Evolutionary conservation across 106 monocot genomes (phyloP).

Genomic region (Phalaenopsis aphrodite): DNA sequence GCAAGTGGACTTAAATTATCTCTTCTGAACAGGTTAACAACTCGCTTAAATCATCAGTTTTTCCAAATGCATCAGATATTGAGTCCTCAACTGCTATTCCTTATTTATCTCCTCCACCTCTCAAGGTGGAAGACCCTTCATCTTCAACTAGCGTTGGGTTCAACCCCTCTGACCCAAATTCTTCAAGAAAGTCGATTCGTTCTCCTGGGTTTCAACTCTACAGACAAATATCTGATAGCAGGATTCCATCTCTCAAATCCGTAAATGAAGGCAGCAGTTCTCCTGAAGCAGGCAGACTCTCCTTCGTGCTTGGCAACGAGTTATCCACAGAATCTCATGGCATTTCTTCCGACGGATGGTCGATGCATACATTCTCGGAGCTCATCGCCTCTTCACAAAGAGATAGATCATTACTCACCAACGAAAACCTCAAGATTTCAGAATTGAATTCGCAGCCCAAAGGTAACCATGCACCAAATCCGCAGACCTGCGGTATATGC

Average conservation of each 20-base stretch:
- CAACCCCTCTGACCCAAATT: constrained; percentile 25
- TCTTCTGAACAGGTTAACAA: constrained; percentile 30
- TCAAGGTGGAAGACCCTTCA: constrained; percentile 24
- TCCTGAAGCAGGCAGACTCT: constrained; percentile 24
- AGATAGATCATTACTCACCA: constrained; percentile 58
- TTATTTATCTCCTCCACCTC: constrained; percentile 16
- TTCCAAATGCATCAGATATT: constrained; percentile 13
- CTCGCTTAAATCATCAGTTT: constrained; percentile 21
- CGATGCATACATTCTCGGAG: constrained; percentile 72
- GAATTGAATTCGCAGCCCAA: constrained; percentile 16
- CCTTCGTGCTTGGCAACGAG: constrained; percentile 38
- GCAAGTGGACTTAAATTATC: not conserved
- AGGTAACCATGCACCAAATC: constrained; percentile 21
- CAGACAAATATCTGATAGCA: constrained; percentile 46
- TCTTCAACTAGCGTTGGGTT: constrained; percentile 22
- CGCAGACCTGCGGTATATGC: constrained; percentile 53
- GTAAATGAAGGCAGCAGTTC: constrained; percentile 37
- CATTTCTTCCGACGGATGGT: constrained; percentile 80
- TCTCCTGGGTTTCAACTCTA: constrained; percentile 41
- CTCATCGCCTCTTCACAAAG: constrained; percentile 66
- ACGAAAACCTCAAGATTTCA: constrained; percentile 24
- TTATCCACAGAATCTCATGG: constrained; percentile 46
- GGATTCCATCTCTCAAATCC: constrained; percentile 40
- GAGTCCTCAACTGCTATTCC: constrained; percentile 21
- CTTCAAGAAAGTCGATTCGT: constrained; percentile 30